phyloP scores from a whole-genome alignment of 768 basidiomycete genomes.

The Trametes coccinea region DNA sequence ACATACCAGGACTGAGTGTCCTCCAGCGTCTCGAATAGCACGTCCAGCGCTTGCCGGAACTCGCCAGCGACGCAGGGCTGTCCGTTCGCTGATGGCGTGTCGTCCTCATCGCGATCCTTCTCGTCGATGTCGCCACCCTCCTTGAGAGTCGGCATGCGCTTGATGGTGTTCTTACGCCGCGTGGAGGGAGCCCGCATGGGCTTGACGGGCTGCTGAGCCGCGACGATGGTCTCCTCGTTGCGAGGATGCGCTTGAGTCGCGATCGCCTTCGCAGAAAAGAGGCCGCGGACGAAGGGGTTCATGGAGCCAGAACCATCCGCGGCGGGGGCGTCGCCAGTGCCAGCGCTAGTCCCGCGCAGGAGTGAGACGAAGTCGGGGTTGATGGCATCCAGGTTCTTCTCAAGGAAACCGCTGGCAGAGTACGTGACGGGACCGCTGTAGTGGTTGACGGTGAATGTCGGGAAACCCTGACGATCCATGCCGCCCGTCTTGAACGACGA shows the following conservation, averaged over 20 bases:
- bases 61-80: slow-evolving; percentile 84
- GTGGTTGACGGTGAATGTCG: slow-evolving; percentile 90
- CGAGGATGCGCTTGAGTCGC: slow-evolving; percentile 90
- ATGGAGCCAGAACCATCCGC: slow-evolving; percentile 75
- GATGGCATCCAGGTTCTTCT: slow-evolving; percentile 83
- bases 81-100: slow-evolving; percentile 33
- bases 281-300: slow-evolving; percentile 88
- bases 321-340: slow-evolving; percentile 41
- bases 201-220: slow-evolving; percentile 90
- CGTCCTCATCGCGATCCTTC: slow-evolving; percentile 50
- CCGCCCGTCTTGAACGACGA: slow-evolving; percentile 84
- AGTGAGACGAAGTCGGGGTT: slow-evolving; percentile 93
- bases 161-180: slow-evolving; percentile 73
- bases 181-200: slow-evolving; percentile 94
- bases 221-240: slow-evolving; percentile 93
- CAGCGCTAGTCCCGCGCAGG: slow-evolving; percentile 58
- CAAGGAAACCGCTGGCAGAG: slow-evolving; percentile 86
- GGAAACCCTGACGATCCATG: slow-evolving; percentile 73
- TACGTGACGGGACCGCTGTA: slow-evolving; percentile 92
- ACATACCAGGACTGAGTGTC: slow-evolving; percentile 92
- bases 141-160: slow-evolving; percentile 56
- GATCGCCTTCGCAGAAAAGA: slow-evolving; percentile 88
- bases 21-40: slow-evolving; percentile 81
- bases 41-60: slow-evolving; percentile 82
- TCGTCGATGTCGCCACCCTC: slow-evolving; percentile 48